Evolutionary conservation across 2,329 filamentous ascomycete genomes (phyloP).

Genomic region (Emmonsia crescens): DNA sequence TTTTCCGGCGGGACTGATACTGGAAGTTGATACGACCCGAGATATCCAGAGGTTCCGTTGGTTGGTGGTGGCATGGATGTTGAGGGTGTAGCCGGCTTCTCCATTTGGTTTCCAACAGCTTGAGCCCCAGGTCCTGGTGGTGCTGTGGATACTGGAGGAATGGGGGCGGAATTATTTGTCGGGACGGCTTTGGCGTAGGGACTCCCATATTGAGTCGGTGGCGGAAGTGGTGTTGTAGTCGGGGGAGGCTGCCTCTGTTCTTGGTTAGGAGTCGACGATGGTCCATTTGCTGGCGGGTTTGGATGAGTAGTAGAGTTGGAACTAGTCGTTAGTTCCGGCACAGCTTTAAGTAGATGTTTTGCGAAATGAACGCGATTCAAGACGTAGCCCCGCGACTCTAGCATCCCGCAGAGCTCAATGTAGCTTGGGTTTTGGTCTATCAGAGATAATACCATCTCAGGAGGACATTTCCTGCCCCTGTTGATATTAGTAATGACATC

Average conservation of each 20-base stretch:
- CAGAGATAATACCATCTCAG: constrained; percentile 35
- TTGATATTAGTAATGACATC: constrained; percentile 29
- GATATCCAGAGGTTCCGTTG: neutral
- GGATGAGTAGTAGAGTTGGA: constrained; percentile 1
- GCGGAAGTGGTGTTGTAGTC: neutral
- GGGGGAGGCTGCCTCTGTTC: neutral
- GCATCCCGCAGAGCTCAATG: constrained; percentile 42
- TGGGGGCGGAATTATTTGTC: neutral
- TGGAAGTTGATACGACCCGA: neutral
- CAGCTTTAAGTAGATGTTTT: constrained; percentile 32
- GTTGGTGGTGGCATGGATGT: neutral
- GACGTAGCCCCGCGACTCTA: constrained; percentile 40
- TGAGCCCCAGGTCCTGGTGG: neutral
- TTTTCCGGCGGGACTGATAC: neutral
- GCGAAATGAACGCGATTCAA: constrained; percentile 46
- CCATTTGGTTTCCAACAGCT: neutral
- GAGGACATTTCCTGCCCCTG: constrained; percentile 21
- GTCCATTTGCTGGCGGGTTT: neutral
- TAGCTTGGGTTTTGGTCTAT: constrained; percentile 47
- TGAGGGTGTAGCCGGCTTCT: neutral
- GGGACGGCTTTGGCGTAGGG: neutral
- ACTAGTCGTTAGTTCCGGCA: constrained; percentile 17
- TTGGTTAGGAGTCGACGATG: neutral
- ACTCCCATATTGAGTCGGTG: neutral
- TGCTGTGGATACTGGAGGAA: neutral